A percentile compares a stretch with the other conserved stretches of the same genome.
Conservation (phyloP, 208 protist species). For the Wallacemonas sp. region DNA sequence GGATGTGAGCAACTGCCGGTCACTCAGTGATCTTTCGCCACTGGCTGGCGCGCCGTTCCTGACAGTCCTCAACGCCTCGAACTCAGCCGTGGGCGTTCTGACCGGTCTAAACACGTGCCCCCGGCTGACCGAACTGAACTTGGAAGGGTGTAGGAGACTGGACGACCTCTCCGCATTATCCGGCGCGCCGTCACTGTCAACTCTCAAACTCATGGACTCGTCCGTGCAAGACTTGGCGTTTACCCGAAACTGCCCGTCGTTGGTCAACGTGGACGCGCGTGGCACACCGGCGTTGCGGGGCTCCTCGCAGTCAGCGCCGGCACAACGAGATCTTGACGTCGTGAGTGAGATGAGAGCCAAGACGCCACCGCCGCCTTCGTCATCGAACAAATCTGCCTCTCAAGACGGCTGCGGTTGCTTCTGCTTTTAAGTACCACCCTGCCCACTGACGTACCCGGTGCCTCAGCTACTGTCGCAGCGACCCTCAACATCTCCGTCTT, state of each 20-base stretch:
- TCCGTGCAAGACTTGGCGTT: not conserved
- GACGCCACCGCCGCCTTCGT: not conserved
- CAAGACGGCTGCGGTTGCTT: not conserved
- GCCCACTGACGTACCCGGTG: too few relatives aligned
- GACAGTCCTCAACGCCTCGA: not conserved
- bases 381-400: not conserved
- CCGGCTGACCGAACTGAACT: not conserved
- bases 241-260: not conserved
- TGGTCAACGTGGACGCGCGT: not conserved
- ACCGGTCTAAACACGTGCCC: not conserved
- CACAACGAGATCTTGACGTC: not conserved
- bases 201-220: not conserved
- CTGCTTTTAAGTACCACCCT: not conserved
- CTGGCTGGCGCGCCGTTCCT: not conserved
- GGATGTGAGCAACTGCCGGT: not conserved
- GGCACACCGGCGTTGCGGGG: not conserved
- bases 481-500: too few relatives aligned
- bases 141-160: not conserved
- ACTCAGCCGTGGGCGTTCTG: not conserved
- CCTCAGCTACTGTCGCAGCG: too few relatives aligned
- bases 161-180: not conserved
- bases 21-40: not conserved
- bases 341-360: not conserved
- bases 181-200: not conserved
- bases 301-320: too few relatives aligned